Base-by-base conservation (phyloP, 2,329 filamentous ascomycete species). In the Fusarium euwallaceae region DNA sequence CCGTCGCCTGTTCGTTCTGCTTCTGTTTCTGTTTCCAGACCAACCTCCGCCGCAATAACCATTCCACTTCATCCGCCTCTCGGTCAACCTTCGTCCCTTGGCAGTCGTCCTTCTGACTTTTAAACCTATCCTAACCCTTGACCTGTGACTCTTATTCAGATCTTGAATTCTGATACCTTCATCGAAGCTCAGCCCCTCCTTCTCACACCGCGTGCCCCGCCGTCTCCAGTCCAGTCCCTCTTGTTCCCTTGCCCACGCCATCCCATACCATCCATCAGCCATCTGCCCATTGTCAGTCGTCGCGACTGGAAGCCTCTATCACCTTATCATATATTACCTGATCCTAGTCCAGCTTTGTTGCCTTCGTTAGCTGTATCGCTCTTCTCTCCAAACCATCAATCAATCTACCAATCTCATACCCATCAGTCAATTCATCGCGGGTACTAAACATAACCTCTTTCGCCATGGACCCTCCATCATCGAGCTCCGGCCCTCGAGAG, bases 381-480 rank as follows among this genome's bases (percentile, higher is more conserved):
- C 34, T 36, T 43, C 53, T 43, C 10, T 32, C 20, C 56, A 29
- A 51, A 34, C 29, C 20, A 60, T 51, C 55, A 41, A 32, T 29
- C 66, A 36, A 34, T 48, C 22, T 48, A 55, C 27, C 27, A 32
- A 66, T 37, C 45, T 39, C 45, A 32, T 22, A n/a, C 20, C 34
- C 24, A 63, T 71, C 64, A 63, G 70, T n/a, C 73, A 67, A 56
- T 68, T 74, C 58, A 71, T 67, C 71, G 43, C 34, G 60, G 63
- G 56, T 56, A 73, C n/a, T 32, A 43, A 73, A 59, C 43, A 16
- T 56, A 59, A 34, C 62, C 56, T 51, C 58, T 65, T 24, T 45
- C 45, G 63, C 27, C 68, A 79, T 79, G 77, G 78, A 79, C 67
- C 76, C 78, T 67, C 76, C 78, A 39, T 68, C 74, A 29, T 20